Evolutionary conservation across 176 grass and related monocot species (phyloP).

Genomic region (Metroxylon sagu): DNA sequence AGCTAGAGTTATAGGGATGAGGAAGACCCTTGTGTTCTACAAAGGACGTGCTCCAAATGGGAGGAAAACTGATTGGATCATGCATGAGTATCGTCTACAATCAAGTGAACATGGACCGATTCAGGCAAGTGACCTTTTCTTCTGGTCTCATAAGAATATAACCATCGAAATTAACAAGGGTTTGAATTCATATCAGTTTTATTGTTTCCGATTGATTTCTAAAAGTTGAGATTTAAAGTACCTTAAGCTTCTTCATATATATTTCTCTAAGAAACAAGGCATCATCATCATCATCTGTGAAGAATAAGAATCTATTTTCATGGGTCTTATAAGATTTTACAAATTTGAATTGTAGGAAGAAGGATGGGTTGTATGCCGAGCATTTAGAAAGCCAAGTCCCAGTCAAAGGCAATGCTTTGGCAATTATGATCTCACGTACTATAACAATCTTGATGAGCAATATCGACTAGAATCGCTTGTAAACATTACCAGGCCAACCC

Average conservation of each 20-base stretch:
- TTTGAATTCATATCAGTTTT: no score
- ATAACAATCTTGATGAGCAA: constrained; percentile 5
- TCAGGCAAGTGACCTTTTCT: constrained; percentile 32
- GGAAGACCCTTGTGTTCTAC: constrained; percentile 99
- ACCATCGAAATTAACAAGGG: no score
- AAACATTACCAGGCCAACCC: constrained; percentile 5
- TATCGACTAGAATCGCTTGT: neutral
- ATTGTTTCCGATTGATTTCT: no score
- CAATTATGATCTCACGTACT: constrained; percentile 23
- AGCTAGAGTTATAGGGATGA: constrained; percentile 66
- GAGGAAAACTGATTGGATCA: constrained; percentile 79
- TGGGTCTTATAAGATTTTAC: neutral
- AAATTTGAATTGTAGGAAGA: constrained; percentile 47
- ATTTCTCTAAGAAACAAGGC: no score
- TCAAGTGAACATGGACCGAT: constrained; percentile 51
- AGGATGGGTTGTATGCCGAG: constrained; percentile 96
- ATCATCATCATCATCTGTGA: no score
- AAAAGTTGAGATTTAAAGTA: no score
- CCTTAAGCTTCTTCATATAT: no score
- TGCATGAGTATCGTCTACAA: constrained; percentile 86
- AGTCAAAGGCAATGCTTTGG: constrained; percentile 41
- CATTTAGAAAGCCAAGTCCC: constrained; percentile 48
- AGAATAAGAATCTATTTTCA: no score
- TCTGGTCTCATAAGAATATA: no score
- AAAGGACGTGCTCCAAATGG: constrained; percentile 79